phyloP scores from a whole-genome alignment of 805 yeast genomes.

The Blastobotrys robertii region DNA sequence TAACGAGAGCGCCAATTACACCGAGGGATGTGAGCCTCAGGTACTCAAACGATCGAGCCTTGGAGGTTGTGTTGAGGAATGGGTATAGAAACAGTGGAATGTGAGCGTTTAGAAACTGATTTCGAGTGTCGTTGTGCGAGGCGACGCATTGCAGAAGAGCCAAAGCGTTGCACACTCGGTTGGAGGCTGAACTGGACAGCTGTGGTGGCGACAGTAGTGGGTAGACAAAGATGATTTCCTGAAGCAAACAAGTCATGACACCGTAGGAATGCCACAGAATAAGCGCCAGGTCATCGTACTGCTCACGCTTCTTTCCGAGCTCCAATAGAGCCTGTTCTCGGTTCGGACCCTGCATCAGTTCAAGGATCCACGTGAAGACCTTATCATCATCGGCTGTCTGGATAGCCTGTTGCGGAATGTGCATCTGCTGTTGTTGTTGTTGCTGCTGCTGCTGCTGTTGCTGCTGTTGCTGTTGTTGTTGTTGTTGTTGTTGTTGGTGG shows the following conservation, averaged over 20 bases:
- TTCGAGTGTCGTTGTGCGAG: conserved; percentile 84
- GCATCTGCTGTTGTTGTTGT: conserved; percentile 3
- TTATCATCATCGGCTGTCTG: conserved; percentile 54
- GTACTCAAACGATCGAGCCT: conserved; percentile 89
- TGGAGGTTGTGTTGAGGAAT: conserved; percentile 81
- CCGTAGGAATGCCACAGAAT: conserved; percentile 96
- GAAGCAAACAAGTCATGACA: conserved; percentile 83
- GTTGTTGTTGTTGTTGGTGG: background rate
- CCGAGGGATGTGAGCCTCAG: conserved; percentile 87
- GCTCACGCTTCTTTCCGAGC: conserved; percentile 88
- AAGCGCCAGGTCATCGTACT: conserved; percentile 85
- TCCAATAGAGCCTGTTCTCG: conserved; percentile 89
- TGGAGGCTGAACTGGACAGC: conserved; percentile 75
- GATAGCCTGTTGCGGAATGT: background rate
- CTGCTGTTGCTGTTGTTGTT: conserved; percentile 4
- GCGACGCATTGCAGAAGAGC: conserved; percentile 96
- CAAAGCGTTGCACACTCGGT: conserved; percentile 90
- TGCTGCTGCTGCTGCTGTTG: conserved; percentile 6
- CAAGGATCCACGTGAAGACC: conserved; percentile 83
- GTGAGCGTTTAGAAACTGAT: conserved; percentile 77
- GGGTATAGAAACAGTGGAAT: conserved; percentile 90
- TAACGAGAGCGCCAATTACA: conserved; percentile 93
- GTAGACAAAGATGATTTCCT: conserved; percentile 83
- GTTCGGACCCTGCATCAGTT: conserved; percentile 80
- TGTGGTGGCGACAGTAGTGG: conserved; percentile 83